Evolutionary conservation across 208 protist species (phyloP), one percentile per base, ranked within the genome.

Genomic region (Balamuthia mandrillaris): DNA sequence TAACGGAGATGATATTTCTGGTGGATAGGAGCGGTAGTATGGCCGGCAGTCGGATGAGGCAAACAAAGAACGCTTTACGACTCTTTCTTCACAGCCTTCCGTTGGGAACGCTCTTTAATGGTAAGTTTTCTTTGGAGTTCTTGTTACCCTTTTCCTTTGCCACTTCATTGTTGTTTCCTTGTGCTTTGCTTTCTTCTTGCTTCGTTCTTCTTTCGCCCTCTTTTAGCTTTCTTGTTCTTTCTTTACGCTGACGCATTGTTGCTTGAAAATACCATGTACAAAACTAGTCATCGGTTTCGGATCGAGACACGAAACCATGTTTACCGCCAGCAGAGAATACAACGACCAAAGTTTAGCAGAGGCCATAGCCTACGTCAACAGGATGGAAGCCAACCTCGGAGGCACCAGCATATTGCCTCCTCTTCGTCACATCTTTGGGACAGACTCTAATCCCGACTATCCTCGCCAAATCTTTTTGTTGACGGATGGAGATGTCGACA

Each of bases 401-500:
- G 89, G 89, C 35, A 91, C 89, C 9, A 54, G 86, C 82, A 81
- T 91, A 10, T 45, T 89, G 10, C 3, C 21, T 7, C 87, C 87
- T 1, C 82, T 90, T 14, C 41, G 51, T 9, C 58, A 47, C 33
- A 58, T 90, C 29, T 49, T 85, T 0, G 6, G 18, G 21, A 49
- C 27, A 37, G 42, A 70, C 12, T 1, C 39, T 21, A 74, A 87
- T 51, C 45, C 52, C 3, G 0, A 54, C 1, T 89, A 79, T 63
- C 58, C 75, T 24, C 70, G 89, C 3, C 85, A 89, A 35, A 68
- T 91, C 56, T 89, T 91, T 66, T 27, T 75, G 37, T 37, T 72
- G 35, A 91, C 89, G 37, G 89, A 91, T 77, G 89, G 89, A 9
- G 60, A 91, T 66, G 75, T 91, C n/a, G 54, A 29, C 84, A 88